phyloP scores from a whole-genome alignment of 2,329 filamentous ascomycete species.

The Fusarium sp. region DNA sequence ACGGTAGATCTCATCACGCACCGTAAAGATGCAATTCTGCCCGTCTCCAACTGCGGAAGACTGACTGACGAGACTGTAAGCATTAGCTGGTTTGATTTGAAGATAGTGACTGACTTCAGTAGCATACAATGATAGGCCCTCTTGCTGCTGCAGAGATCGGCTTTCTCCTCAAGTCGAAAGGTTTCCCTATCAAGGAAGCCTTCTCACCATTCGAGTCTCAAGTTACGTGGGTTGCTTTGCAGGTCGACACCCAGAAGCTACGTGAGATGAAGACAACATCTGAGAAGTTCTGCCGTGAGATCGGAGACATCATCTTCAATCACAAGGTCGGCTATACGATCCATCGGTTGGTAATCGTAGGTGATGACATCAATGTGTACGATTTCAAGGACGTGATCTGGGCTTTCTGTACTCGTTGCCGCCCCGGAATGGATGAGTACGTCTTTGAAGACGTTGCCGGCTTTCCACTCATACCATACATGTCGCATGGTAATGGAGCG shows the following conservation, averaged over 20 bases:
- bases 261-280: constrained; percentile 48
- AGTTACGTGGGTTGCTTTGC: constrained; percentile 61
- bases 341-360: constrained; percentile 57
- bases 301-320: constrained; percentile 11
- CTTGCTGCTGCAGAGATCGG: constrained; percentile 10
- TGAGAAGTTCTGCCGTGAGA: constrained; percentile 15
- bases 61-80: constrained; percentile 12
- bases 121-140: constrained; percentile 37
- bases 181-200: constrained; percentile 56
- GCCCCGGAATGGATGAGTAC: constrained; percentile 55
- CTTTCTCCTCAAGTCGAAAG: constrained; percentile 25
- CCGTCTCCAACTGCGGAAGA: constrained; percentile 22
- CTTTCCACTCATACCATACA: constrained; percentile 59
- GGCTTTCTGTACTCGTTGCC: constrained; percentile 60
- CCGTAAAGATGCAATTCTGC: constrained; percentile 24
- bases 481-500: constrained; percentile 52
- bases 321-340: constrained; percentile 53
- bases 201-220: constrained; percentile 58
- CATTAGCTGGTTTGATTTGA: rapidly evolving
- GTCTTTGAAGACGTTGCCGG: constrained; percentile 55
- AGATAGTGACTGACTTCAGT: not conserved
- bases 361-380: constrained; percentile 60
- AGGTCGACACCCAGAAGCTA: constrained; percentile 67
- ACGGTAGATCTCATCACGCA: constrained; percentile 28
- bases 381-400: constrained; percentile 59